Base-by-base conservation (phyloP, 2,329 filamentous ascomycete species). In the Pseudogymnoascus verrucosus region DNA sequence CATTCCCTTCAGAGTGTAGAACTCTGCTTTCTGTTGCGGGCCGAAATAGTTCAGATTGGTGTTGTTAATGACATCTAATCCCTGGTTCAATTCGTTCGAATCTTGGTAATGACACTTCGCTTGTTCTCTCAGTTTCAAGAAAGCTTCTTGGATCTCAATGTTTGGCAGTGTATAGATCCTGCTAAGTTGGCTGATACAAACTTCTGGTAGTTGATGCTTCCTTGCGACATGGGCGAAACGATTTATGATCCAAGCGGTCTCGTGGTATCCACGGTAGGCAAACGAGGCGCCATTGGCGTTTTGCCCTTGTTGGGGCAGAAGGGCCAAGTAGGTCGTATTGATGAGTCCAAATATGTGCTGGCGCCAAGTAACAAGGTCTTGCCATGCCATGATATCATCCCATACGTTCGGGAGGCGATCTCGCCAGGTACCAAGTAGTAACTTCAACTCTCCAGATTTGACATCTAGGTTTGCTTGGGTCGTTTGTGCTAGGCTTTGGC, bases 211-310 rank as follows among this genome's bases (percentile, higher is more conserved):
- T 69, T 90, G 93, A 76, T 99, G 95, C 79, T 99, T 99, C 64
- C 95, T 88, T 59, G 95, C 95, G 44, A 99, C 95, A 73, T 99
- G 95, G 0, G 95, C 96, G 72, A 99, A 99, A 16, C 95, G 85
- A 75, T 99, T 99, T 77, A 99, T 99, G 69, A 99, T 99, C 95
- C 95, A 99, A 1, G 95, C 95, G 11, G 95, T 99, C 78, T 99
- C 95, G 71, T 99, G 95, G 73, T 96, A 99, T 26, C 95, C 95
- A 51, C 95, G 87, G 74, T 99, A 99, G 0, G 95, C 95, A 75
- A 95, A 98, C 0, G 93, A 97, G 59, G 93, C 93, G 11, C 59
- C 59, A 63, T 90, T 90, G 1, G 92, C 86, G 69, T 91, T 95
- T 73, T 89, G 88, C 23, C 89, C 87, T 71, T 90, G 88, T 16